phyloP scores from a whole-genome alignment of 1,284 basidiomycete genomes.

The Naganishia albida region DNA sequence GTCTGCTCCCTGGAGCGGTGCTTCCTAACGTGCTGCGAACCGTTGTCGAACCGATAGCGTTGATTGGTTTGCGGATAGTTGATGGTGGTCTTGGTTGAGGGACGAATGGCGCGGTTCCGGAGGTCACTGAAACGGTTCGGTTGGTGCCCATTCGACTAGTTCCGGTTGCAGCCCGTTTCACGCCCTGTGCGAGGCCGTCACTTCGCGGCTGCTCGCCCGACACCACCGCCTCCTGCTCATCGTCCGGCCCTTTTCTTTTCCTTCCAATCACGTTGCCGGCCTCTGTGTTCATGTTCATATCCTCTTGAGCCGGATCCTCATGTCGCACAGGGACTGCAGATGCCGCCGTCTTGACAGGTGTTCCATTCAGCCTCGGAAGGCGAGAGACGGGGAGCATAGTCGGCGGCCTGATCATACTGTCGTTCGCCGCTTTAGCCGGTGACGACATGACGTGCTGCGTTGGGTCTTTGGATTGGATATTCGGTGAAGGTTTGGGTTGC shows the following conservation, averaged over 20 bases:
- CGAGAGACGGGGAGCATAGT: constrained; percentile 21
- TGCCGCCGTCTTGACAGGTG: constrained; percentile 14
- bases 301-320: constrained; percentile 11
- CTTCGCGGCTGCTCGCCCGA: background rate
- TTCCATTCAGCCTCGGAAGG: constrained; percentile 22
- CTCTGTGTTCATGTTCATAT: background rate
- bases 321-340: background rate
- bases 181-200: background rate
- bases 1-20: constrained; percentile 8
- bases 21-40: constrained; percentile 4
- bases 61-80: constrained; percentile 19
- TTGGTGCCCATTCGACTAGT: background rate
- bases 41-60: constrained; percentile 24
- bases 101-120: constrained; percentile 12
- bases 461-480: constrained; percentile 2
- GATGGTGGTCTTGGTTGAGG: constrained; percentile 23
- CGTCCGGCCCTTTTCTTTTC: constrained; percentile 24
- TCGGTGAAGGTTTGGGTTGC: constrained; percentile 13
- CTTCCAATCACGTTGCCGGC: background rate
- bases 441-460: constrained; percentile 14
- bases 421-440: constrained; percentile 12
- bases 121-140: constrained; percentile 1
- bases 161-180: constrained; percentile 3
- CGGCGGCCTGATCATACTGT: constrained; percentile 19
- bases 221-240: background rate